Conservation (phyloP, 371 early-diverging fungal species). For the Rhizopus arrhizus region DNA sequence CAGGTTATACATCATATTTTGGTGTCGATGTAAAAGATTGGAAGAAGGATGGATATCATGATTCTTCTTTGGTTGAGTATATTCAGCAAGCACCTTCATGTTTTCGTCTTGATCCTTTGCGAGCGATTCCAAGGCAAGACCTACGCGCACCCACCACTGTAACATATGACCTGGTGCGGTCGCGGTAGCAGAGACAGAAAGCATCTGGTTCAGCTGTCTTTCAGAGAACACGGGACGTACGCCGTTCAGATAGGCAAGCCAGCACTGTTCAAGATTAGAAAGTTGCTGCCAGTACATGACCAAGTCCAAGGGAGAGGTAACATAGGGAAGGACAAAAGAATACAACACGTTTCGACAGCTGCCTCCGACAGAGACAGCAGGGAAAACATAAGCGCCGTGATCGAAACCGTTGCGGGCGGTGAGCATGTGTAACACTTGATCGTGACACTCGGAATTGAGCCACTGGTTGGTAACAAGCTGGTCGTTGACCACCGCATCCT, state of each 20-base stretch:
- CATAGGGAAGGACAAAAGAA: slow-evolving; percentile 40
- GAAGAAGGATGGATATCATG: slow-evolving; percentile 23
- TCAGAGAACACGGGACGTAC: slow-evolving; percentile 19
- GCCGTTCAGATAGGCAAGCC: slow-evolving; percentile 24
- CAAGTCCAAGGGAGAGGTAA: slow-evolving; percentile 40
- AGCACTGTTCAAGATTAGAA: slow-evolving; percentile 19
- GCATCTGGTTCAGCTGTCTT: slow-evolving; percentile 11
- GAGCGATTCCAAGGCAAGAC: slow-evolving; percentile 25
- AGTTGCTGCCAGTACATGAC: slow-evolving; percentile 39
- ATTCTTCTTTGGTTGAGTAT: slow-evolving; percentile 10
- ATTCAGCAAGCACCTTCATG: slow-evolving; percentile 21
- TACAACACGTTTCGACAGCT: slow-evolving; percentile 34
- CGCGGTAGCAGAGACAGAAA: slow-evolving; percentile 20
- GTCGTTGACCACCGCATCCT: not conserved
- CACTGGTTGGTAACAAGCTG: slow-evolving; percentile 10
- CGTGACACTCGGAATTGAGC: slow-evolving; percentile 17
- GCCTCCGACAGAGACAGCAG: not conserved
- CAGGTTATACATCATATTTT: slow-evolving; percentile 24
- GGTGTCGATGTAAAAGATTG: slow-evolving; percentile 28
- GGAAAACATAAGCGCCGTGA: not conserved
- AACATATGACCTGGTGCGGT: slow-evolving; percentile 31
- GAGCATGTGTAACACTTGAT: slow-evolving; percentile 23
- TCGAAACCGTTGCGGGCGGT: slow-evolving; percentile 22
- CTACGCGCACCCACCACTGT: slow-evolving; percentile 36
- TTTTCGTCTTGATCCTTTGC: slow-evolving; percentile 10